These are phyloP conservation scores for Pseudogymnoascus pannorum DNA, from an alignment of 2,329 filamentous ascomycete genomes.

Conservation along the genomic window DNA sequence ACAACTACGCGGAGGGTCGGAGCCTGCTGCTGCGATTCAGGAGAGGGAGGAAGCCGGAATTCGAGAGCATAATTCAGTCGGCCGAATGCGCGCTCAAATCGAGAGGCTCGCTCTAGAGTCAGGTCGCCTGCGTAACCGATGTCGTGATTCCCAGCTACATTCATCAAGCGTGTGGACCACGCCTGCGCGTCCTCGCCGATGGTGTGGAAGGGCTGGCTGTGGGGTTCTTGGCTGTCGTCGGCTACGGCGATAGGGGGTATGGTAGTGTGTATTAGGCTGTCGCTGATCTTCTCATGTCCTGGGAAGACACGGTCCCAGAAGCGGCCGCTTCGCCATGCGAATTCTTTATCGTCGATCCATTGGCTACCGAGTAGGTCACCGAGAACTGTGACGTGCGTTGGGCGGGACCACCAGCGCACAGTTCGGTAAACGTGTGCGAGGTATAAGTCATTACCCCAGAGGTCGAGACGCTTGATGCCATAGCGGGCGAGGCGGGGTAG, in stretches of 20 bases:
- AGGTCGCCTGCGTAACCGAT: slow-evolving; percentile 94
- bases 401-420: slow-evolving; percentile 73
- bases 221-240: slow-evolving; percentile 35
- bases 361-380: slow-evolving; percentile 92
- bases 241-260: slow-evolving; percentile 31
- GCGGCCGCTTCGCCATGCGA: slow-evolving; percentile 60
- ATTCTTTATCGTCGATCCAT: slow-evolving; percentile 85
- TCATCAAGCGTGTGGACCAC: slow-evolving; percentile 77
- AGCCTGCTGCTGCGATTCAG: slow-evolving; percentile 37
- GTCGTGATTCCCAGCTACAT: slow-evolving; percentile 91
- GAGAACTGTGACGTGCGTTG: slow-evolving; percentile 81
- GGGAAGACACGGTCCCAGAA: slow-evolving; percentile 78
- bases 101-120: slow-evolving; percentile 61
- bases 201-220: slow-evolving; percentile 17
- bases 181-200: slow-evolving; percentile 37
- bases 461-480: slow-evolving; percentile 72
- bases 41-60: slow-evolving; percentile 51
- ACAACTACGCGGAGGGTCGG: slow-evolving; percentile 77
- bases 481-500: slow-evolving; percentile 59
- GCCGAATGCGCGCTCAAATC: slow-evolving; percentile 82
- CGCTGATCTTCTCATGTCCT: slow-evolving; percentile 56
- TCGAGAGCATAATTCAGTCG: slow-evolving; percentile 84
- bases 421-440: slow-evolving; percentile 86
- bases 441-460: slow-evolving; percentile 91
- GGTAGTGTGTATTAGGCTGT: slow-evolving; percentile 39